A percentile compares a stretch with the other conserved stretches of the same genome.
These are phyloP conservation scores for Dipsacomyces acuminosporus DNA, from an alignment of 371 early-diverging fungal genomes.

Conservation along the genomic window DNA sequence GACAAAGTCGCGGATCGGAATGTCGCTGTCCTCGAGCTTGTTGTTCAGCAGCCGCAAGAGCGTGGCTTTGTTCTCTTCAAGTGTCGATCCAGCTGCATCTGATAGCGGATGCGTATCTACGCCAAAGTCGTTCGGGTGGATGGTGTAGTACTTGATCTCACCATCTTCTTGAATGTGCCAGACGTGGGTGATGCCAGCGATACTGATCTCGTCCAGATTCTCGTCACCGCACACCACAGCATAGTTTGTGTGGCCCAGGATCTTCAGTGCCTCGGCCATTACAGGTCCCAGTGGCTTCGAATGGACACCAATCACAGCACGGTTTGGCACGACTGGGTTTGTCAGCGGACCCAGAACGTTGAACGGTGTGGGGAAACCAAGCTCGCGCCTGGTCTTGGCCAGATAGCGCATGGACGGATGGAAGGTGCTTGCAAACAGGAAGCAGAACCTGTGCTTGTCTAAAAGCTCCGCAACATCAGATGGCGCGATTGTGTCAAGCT, in stretches of 20 bases:
- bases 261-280: slow-evolving; percentile 77
- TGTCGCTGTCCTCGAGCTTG: slow-evolving; percentile 44
- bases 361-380: slow-evolving; percentile 92
- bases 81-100: slow-evolving; percentile 74
- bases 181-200: slow-evolving; percentile 44
- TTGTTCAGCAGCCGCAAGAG: slow-evolving; percentile 62
- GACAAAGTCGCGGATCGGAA: slow-evolving; percentile 84
- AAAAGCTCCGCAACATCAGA: slow-evolving; percentile 61
- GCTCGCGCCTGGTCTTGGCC: slow-evolving; percentile 71
- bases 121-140: slow-evolving; percentile 87
- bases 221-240: slow-evolving; percentile 63
- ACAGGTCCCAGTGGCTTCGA: slow-evolving; percentile 69
- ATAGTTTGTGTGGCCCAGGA: slow-evolving; percentile 67
- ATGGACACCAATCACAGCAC: slow-evolving; percentile 86
- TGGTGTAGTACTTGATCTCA: slow-evolving; percentile 56
- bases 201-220: slow-evolving; percentile 44
- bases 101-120: slow-evolving; percentile 66
- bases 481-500: slow-evolving; percentile 62
- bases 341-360: slow-evolving; percentile 92
- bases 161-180: slow-evolving; percentile 50
- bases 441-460: slow-evolving; percentile 73
- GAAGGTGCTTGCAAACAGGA: slow-evolving; percentile 86
- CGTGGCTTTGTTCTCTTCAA: slow-evolving; percentile 66
- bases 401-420: slow-evolving; percentile 90
- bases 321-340: slow-evolving; percentile 82